Percentiles rank a stretch among this genome's conserved stretches.
Evolutionary conservation across 331 rosid species (phyloP).

Genomic region (Rosa hybrid): DNA sequence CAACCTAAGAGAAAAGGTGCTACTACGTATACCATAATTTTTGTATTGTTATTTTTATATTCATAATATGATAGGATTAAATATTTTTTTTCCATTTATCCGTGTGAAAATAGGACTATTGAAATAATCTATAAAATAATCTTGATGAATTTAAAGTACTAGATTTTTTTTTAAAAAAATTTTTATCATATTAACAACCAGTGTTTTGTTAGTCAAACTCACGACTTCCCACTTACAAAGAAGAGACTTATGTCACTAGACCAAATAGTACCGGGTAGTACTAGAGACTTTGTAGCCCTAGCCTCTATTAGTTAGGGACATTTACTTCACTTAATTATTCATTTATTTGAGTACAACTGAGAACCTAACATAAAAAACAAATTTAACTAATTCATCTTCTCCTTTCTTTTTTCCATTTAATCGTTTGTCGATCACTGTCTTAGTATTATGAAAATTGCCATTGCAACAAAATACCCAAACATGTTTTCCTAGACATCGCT

Average conservation of each 20-base stretch:
- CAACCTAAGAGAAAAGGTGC: no score
- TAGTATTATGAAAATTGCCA: neutral
- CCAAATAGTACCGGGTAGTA: no score
- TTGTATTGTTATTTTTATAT: no score
- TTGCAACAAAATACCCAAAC: constrained; percentile 25
- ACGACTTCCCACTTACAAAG: no score
- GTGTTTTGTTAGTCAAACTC: no score
- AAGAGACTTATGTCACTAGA: no score
- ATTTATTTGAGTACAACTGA: neutral
- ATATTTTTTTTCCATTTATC: neutral
- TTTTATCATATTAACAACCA: no score
- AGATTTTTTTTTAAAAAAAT: no score
- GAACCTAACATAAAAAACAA: neutral
- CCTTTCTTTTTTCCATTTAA: neutral
- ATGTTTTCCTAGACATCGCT: constrained; percentile 19
- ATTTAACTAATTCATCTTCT: neutral
- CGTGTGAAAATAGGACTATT: neutral
- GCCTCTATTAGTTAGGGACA: neutral
- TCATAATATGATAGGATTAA: no score
- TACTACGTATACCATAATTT: no score
- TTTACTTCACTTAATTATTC: neutral
- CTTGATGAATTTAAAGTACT: no score
- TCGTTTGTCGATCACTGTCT: neutral
- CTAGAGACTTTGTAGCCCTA: neutral
- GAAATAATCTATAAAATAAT: no score